These are phyloP conservation scores for Ceratocystis destructans DNA, from an alignment of 2,329 filamentous ascomycete species.

Conservation along the genomic window DNA sequence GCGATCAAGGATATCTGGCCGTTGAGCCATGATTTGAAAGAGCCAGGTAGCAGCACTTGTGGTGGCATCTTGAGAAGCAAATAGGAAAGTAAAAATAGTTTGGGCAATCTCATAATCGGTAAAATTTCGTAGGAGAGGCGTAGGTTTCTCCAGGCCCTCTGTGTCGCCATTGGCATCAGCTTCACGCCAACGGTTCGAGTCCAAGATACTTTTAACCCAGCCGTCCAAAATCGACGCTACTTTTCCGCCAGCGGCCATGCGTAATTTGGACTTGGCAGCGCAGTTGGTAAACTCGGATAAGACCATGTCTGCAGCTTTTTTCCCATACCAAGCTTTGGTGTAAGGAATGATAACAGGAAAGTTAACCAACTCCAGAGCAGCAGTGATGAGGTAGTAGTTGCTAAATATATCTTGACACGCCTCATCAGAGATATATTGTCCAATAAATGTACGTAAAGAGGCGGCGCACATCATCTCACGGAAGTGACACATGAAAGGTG, in stretches of 20 bases:
- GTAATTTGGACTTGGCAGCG: conserved; percentile 81
- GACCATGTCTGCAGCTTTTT: conserved; percentile 89
- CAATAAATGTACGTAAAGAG: conserved; percentile 92
- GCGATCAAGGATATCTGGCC: conserved; percentile 80
- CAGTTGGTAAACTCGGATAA: conserved; percentile 81
- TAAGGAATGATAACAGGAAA: conserved; percentile 93
- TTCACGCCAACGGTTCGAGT: conserved; percentile 69
- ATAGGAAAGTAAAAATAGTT: conserved; percentile 91
- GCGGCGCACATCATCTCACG: conserved; percentile 91
- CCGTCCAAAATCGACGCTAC: conserved; percentile 88
- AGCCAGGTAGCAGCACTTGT: conserved; percentile 89
- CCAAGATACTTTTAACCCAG: conserved; percentile 80
- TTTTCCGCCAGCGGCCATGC: conserved; percentile 78
- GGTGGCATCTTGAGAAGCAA: conserved; percentile 94
- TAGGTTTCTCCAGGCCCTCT: conserved; percentile 64
- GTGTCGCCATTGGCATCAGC: conserved; percentile 58
- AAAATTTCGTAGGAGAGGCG: conserved; percentile 71
- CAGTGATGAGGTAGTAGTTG: conserved; percentile 94
- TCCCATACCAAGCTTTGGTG: conserved; percentile 94
- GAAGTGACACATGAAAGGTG: conserved; percentile 83
- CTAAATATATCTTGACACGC: conserved; percentile 87
- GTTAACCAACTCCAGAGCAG: conserved; percentile 91
- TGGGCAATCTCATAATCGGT: conserved; percentile 82
- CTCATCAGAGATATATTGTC: conserved; percentile 84
- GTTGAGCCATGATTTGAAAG: conserved; percentile 86